A percentile compares a stretch with the other conserved stretches of the same genome.
These are phyloP conservation scores for Ophiorrhiza pumila DNA, from an alignment of 257 asterid genomes.

Conservation along the genomic window DNA sequence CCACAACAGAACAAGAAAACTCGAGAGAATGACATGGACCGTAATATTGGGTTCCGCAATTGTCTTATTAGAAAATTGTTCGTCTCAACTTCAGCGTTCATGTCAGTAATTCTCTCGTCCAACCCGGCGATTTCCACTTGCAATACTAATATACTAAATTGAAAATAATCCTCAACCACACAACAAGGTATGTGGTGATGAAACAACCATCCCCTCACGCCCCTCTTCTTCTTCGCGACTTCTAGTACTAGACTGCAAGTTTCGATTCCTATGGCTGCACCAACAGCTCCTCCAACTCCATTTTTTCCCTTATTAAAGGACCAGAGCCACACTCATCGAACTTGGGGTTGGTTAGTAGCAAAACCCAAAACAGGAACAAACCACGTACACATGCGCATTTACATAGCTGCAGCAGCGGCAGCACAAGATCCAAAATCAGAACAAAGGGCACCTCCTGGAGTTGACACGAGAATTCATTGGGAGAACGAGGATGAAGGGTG, in stretches of 20 bases:
- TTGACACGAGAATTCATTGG: conserved; percentile 89
- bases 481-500: conserved; percentile 89
- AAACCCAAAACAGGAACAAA: conserved; percentile 14
- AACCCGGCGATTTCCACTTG: too few species aligned
- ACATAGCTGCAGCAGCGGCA: conserved; percentile 27
- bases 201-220: conserved; percentile 2
- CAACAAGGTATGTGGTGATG: conserved; percentile 20
- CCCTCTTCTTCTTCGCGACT: conserved; percentile 2
- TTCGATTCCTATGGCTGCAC: conserved; percentile 53
- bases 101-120: background rate
- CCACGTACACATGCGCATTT: conserved; percentile 15
- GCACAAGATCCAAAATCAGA: conserved; percentile 37
- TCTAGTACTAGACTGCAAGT: conserved; percentile 12
- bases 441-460: conserved; percentile 63
- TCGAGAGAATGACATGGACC: background rate
- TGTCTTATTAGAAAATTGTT: background rate
- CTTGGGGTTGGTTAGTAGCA: conserved; percentile 14
- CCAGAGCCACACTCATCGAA: conserved; percentile 29
- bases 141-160: too few species aligned
- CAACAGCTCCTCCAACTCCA: conserved; percentile 44
- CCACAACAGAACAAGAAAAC: too few species aligned
- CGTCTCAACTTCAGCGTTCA: conserved; percentile 5
- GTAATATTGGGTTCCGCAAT: background rate
- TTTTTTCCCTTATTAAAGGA: conserved; percentile 37
- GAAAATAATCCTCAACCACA: conserved; percentile 14